phyloP scores from a whole-genome alignment of 495 filamentous ascomycete genomes.

The Daldinia caldariorum region DNA sequence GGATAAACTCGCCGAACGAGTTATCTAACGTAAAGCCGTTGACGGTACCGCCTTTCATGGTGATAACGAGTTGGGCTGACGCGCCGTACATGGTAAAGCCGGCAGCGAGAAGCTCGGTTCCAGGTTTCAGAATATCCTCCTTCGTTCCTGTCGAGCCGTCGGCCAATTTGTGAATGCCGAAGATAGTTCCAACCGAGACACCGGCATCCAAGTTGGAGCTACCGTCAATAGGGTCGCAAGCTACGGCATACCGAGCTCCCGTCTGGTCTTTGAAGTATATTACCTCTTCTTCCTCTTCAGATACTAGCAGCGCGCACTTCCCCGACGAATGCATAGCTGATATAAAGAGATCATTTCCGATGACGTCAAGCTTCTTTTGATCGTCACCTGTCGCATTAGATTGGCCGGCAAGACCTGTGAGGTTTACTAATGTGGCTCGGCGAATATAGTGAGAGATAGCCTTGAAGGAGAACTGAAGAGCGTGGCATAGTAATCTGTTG shows the following conservation, averaged over 20 bases:
- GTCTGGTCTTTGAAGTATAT: conserved; percentile 85
- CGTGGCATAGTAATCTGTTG: conserved; percentile 88
- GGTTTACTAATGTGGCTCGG: conserved; percentile 94
- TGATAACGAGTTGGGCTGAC: conserved; percentile 94
- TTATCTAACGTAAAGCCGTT: conserved; percentile 98
- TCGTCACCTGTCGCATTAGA: conserved; percentile 97
- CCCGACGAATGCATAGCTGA: conserved; percentile 91
- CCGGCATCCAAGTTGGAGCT: conserved; percentile 97
- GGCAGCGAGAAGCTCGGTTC: conserved; percentile 88
- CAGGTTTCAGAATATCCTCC: conserved; percentile 86
- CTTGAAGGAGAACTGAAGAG: conserved; percentile 99
- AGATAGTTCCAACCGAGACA: conserved; percentile 98
- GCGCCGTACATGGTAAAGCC: conserved; percentile 99
- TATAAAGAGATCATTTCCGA: conserved; percentile 97
- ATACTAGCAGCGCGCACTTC: conserved; percentile 89
- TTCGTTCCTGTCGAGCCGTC: conserved; percentile 74
- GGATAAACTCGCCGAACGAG: conserved; percentile 96
- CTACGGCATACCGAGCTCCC: conserved; percentile 89
- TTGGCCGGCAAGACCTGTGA: conserved; percentile 92
- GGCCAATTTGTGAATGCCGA: conserved; percentile 89
- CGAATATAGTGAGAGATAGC: conserved; percentile 99
- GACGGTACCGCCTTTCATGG: conserved; percentile 91
- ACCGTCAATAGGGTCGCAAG: conserved; percentile 98
- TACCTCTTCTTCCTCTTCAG: conserved; percentile 93
- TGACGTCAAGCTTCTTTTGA: conserved; percentile 99